Percentiles rank a stretch among this genome's conserved stretches.
Evolutionary conservation across 1,139 yeast genomes (phyloP).

Genomic region (Magnusiomyces tetraspermus): DNA sequence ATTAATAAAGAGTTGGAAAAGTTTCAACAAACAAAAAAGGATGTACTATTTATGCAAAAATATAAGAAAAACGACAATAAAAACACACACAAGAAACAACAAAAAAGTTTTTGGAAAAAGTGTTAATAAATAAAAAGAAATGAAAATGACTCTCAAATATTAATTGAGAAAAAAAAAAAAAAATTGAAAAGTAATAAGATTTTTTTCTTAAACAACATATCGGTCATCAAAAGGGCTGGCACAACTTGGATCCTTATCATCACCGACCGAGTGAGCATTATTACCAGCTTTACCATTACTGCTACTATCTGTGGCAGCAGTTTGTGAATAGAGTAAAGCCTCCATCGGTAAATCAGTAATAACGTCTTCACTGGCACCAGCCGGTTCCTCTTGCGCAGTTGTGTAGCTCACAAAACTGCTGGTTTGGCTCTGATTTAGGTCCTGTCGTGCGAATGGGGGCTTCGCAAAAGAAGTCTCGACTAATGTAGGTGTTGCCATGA

Average conservation of each 20-base stretch:
- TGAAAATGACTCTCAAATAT: too few species aligned
- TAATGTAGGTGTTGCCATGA: not conserved
- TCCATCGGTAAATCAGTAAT: slow-evolving; percentile 1
- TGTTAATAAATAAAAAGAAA: not conserved
- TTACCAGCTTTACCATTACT: not conserved
- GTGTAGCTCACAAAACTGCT: not conserved
- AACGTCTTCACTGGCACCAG: not conserved
- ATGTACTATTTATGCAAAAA: too few species aligned
- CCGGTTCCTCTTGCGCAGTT: not conserved
- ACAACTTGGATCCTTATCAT: not conserved
- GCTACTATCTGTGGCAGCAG: too few species aligned
- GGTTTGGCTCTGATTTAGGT: not conserved
- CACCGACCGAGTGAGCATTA: not conserved
- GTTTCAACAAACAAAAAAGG: too few species aligned
- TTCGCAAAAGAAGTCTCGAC: too few species aligned
- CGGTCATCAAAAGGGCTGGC: slow-evolving; percentile 1
- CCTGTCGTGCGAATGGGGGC: not conserved
- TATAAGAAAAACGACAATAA: too few species aligned
- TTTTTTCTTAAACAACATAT: not conserved
- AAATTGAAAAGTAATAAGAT: not conserved
- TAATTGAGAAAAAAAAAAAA: not conserved
- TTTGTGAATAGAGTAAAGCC: not conserved
- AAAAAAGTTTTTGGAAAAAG: too few species aligned
- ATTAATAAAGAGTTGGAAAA: too few species aligned
- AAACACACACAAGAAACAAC: too few species aligned